Evolutionary conservation across 495 filamentous ascomycete genomes (phyloP).

Genomic region (Penicillium canescens): DNA sequence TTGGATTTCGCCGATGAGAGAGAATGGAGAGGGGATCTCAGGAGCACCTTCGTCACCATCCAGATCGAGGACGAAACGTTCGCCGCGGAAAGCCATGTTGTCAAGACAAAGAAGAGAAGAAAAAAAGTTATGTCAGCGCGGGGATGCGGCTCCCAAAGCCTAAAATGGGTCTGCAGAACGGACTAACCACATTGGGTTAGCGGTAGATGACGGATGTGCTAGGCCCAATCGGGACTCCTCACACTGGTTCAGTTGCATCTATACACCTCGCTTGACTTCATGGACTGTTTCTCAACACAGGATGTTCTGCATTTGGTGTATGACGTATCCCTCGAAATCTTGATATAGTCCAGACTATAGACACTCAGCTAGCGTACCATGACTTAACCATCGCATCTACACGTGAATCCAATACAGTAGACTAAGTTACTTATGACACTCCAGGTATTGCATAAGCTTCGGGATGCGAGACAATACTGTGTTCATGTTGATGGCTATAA

Average conservation of each 20-base stretch:
- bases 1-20: conserved; percentile 73
- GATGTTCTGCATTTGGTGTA: too few species aligned
- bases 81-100: conserved; percentile 58
- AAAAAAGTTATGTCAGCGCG: conserved; percentile 31
- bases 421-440: too few species aligned
- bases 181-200: conserved; percentile 20
- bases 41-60: conserved; percentile 40
- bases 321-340: too few species aligned
- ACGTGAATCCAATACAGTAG: too few species aligned
- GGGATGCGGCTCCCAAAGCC: conserved; percentile 49
- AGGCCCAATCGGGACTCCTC: conserved; percentile 26
- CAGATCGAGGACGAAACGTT: conserved; percentile 60
- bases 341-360: too few species aligned
- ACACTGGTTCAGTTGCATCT: conserved; percentile 2
- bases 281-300: too few species aligned
- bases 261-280: neutral
- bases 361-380: too few species aligned
- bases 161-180: conserved; percentile 27
- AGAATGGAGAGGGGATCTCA: conserved; percentile 28
- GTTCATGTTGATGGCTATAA: too few species aligned
- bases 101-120: conserved; percentile 7
- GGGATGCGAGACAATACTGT: too few species aligned
- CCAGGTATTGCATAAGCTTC: too few species aligned
- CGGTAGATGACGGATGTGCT: conserved; percentile 8
- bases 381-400: too few species aligned